These are phyloP conservation scores for Porcisia hertigi DNA, from an alignment of 208 protist species.

Conservation along the genomic window DNA sequence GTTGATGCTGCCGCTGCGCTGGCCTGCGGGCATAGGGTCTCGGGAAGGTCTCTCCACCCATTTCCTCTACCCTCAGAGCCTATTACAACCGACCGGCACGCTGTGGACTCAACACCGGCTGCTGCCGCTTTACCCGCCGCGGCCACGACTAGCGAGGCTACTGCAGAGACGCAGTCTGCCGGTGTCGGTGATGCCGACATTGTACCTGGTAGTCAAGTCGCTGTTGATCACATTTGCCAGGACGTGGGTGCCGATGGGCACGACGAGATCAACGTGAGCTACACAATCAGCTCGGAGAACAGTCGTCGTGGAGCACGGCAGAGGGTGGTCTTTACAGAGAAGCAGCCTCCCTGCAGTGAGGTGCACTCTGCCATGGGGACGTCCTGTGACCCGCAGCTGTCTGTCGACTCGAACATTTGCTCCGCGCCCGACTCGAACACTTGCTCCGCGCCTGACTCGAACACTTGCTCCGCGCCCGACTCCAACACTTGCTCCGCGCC, in stretches of 20 bases:
- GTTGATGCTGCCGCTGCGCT: neutral
- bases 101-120: neutral
- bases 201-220: neutral
- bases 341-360: neutral
- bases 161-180: neutral
- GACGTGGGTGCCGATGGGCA: neutral
- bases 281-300: neutral
- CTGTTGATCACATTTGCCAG: neutral
- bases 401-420: too few species aligned
- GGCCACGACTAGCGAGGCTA: neutral
- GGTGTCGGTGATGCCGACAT: neutral
- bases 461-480: too few species aligned
- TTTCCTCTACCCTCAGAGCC: neutral
- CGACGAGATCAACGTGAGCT: neutral
- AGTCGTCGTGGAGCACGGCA: neutral
- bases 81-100: neutral
- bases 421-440: too few species aligned
- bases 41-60: neutral
- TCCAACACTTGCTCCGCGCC: too few species aligned
- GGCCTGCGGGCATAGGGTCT: neutral
- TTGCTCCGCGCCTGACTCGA: too few species aligned
- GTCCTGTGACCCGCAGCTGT: neutral
- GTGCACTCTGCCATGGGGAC: neutral
- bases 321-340: neutral
- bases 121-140: neutral